These are phyloP conservation scores for Penicillium nordicum DNA, from an alignment of 2,329 filamentous ascomycete genomes.

Conservation along the genomic window DNA sequence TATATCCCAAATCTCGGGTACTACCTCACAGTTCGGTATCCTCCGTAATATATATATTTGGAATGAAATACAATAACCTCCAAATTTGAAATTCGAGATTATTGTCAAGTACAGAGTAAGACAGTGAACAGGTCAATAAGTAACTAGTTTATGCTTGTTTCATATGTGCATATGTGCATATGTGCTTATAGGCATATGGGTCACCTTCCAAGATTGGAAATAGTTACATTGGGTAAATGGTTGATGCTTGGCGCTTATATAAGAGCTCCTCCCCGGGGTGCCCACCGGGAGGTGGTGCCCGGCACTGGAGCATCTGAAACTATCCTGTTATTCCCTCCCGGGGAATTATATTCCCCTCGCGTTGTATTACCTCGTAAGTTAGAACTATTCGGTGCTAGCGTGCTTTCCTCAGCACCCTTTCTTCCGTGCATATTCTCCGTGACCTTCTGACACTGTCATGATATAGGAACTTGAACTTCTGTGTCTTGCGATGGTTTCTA, in stretches of 20 bases:
- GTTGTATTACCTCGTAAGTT: constrained; percentile 9
- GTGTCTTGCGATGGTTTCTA: constrained; percentile 21
- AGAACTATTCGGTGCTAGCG: not conserved
- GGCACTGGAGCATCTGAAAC: constrained; percentile 1
- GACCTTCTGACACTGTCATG: constrained; percentile 3
- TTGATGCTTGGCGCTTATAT: constrained; percentile 11
- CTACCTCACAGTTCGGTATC: not conserved
- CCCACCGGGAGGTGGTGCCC: not conserved
- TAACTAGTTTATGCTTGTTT: not conserved
- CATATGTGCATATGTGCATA: not conserved
- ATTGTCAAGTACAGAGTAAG: not conserved
- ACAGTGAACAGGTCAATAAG: not conserved
- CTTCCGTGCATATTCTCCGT: not conserved
- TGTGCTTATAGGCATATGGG: not conserved
- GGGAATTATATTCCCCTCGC: constrained; percentile 8
- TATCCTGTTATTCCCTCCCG: not conserved
- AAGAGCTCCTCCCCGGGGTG: not conserved
- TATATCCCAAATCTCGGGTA: not conserved
- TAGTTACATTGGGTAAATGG: too few relatives aligned
- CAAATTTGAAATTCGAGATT: not conserved
- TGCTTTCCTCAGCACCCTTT: not conserved
- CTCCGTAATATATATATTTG: not conserved
- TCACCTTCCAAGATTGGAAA: too few relatives aligned
- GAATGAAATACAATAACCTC: not conserved
- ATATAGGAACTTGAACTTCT: not conserved